phyloP scores from a whole-genome alignment of 2,329 filamentous ascomycete species.

The Arthrobotrys sinensis region DNA sequence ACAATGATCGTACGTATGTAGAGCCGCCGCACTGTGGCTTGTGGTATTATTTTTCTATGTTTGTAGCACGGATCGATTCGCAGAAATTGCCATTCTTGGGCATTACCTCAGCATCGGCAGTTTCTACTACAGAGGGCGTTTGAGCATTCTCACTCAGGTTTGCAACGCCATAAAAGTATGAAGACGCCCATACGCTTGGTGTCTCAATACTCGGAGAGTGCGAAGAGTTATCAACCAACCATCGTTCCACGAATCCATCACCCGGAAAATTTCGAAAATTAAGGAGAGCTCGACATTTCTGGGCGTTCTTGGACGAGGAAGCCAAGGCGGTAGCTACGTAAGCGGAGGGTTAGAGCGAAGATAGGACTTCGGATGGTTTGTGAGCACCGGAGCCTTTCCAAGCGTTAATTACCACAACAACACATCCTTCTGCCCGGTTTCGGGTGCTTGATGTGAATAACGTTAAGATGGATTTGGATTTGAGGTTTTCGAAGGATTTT shows the following conservation, averaged over 20 bases:
- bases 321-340: conserved; percentile 15
- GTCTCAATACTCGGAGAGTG: too few species aligned
- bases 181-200: too few species aligned
- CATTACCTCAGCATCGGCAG: conserved; percentile 9
- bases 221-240: too few species aligned
- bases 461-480: too few species aligned
- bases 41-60: not conserved
- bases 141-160: too few species aligned
- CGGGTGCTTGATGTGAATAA: too few species aligned
- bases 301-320: not conserved
- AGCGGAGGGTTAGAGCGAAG: conserved; percentile 6
- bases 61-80: not conserved
- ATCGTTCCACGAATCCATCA: too few species aligned
- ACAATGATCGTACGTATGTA: not conserved
- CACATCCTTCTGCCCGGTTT: too few species aligned
- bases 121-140: not conserved
- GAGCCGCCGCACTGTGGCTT: not conserved
- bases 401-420: too few species aligned
- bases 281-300: conserved; percentile 9
- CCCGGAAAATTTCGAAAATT: not conserved
- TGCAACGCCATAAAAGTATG: too few species aligned
- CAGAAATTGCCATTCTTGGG: not conserved
- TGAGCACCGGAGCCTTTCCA: not conserved
- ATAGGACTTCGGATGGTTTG: conserved; percentile 6
- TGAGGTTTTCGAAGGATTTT: too few species aligned